These are phyloP conservation scores for Lipomyces kockii DNA, from an alignment of 805 yeast species.

Conservation along the genomic window DNA sequence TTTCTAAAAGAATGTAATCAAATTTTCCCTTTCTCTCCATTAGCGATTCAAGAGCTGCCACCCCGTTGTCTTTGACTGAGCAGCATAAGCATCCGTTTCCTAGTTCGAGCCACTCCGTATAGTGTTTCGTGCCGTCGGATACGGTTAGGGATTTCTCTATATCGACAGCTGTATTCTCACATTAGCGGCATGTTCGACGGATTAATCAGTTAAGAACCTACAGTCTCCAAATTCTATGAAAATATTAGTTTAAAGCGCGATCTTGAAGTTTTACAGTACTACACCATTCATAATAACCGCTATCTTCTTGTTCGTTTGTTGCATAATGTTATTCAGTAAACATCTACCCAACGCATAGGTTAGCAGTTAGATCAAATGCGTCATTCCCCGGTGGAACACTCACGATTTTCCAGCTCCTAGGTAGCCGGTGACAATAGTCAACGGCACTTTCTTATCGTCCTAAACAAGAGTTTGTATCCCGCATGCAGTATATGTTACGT, in stretches of 20 bases:
- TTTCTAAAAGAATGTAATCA: conserved; percentile 90
- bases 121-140: conserved; percentile 56
- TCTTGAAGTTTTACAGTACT: too few relatives aligned
- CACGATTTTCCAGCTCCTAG: conserved; percentile 89
- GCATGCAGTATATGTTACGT: background rate
- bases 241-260: background rate
- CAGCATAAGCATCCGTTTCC: conserved; percentile 98
- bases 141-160: conserved; percentile 87
- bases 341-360: conserved; percentile 50
- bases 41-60: conserved; percentile 87
- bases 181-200: background rate
- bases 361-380: background rate
- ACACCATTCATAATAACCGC: conserved; percentile 84
- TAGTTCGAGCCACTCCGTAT: conserved; percentile 93
- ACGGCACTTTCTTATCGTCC: conserved; percentile 65
- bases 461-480: background rate
- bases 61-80: conserved; percentile 94
- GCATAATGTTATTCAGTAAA: conserved; percentile 71
- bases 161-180: conserved; percentile 68
- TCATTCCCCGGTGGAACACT: background rate
- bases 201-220: conserved; percentile 13
- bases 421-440: conserved; percentile 92
- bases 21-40: conserved; percentile 73
- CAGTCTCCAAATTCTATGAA: conserved; percentile 41
- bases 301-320: conserved; percentile 68